phyloP scores from a whole-genome alignment of 2,329 filamentous ascomycete species.

The Zymoseptoria ardabiliae region DNA sequence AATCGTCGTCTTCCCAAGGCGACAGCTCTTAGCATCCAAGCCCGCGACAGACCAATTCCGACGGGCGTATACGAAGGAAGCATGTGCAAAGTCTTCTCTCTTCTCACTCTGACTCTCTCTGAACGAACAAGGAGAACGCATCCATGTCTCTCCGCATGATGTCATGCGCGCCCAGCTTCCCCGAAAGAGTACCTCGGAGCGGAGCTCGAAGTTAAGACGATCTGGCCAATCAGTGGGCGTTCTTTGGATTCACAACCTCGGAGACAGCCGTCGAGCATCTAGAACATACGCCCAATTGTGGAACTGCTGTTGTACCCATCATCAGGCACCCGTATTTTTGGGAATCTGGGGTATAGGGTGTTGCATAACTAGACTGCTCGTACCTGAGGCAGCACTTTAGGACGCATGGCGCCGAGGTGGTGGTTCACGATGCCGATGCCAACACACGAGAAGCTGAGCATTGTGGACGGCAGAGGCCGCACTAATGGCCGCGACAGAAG shows the following conservation, averaged over 20 bases:
- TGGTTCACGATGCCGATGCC: background rate
- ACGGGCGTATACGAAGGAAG: background rate
- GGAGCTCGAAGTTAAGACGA: background rate
- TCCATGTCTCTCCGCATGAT: background rate
- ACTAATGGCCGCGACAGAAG: background rate
- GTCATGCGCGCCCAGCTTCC: background rate
- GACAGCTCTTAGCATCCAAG: background rate
- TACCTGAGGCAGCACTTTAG: background rate
- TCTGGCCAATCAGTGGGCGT: background rate
- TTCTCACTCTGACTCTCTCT: too few relatives aligned
- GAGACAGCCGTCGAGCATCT: too few relatives aligned
- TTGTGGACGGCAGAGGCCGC: background rate
- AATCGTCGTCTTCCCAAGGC: background rate
- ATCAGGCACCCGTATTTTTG: background rate
- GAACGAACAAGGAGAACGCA: background rate
- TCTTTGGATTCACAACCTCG: background rate
- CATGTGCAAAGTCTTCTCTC: background rate
- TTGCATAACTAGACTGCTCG: too few relatives aligned
- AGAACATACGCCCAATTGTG: too few relatives aligned
- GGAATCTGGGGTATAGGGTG: background rate
- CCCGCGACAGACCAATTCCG: background rate
- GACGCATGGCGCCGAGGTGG: background rate
- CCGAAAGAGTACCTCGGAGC: background rate
- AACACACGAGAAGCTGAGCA: background rate
- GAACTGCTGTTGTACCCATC: too few relatives aligned